These are phyloP conservation scores for Globisporangium sylvaticum DNA, from an alignment of 352 stramenopile species.

Conservation along the genomic window DNA sequence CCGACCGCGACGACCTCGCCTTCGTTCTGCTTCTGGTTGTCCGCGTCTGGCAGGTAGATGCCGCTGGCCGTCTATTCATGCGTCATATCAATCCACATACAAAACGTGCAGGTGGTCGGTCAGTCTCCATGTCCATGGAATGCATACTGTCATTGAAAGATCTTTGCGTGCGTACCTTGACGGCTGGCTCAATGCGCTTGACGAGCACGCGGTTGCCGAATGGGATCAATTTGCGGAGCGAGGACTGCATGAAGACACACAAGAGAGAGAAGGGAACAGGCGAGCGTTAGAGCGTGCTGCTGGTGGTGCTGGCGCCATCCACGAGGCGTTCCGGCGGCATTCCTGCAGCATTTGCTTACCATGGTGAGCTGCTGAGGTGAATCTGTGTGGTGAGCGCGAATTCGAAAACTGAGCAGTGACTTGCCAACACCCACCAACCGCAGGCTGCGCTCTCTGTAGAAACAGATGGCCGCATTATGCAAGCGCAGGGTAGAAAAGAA, in stretches of 20 bases:
- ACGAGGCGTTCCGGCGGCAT: not conserved
- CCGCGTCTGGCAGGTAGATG: constrained; percentile 93
- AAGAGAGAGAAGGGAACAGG: not conserved
- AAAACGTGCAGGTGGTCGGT: not conserved
- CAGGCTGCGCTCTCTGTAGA: not conserved
- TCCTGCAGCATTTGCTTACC: constrained; percentile 4
- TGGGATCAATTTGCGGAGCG: constrained; percentile 88
- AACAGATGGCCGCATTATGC: not conserved
- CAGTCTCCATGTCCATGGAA: not conserved
- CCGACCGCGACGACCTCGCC: constrained; percentile 93
- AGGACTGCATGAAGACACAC: constrained; percentile 16
- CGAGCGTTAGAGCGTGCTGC: not conserved
- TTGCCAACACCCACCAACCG: not conserved
- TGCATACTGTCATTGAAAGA: not conserved
- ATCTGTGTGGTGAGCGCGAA: constrained; percentile 17
- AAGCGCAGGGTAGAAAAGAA: not conserved
- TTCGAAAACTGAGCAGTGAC: constrained; percentile 12
- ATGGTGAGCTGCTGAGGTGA: constrained; percentile 6
- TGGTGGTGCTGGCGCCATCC: not conserved
- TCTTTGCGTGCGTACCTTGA: constrained; percentile 44
- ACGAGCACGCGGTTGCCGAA: constrained; percentile 95
- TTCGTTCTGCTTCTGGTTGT: constrained; percentile 92
- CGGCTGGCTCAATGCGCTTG: constrained; percentile 88
- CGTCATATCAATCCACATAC: not conserved
- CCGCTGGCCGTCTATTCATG: constrained; percentile 81